A percentile compares a stretch with the other conserved stretches of the same genome.
These are phyloP conservation scores for Gleditsia sinensis DNA, from an alignment of 306 rosid genomes.

Conservation along the genomic window DNA sequence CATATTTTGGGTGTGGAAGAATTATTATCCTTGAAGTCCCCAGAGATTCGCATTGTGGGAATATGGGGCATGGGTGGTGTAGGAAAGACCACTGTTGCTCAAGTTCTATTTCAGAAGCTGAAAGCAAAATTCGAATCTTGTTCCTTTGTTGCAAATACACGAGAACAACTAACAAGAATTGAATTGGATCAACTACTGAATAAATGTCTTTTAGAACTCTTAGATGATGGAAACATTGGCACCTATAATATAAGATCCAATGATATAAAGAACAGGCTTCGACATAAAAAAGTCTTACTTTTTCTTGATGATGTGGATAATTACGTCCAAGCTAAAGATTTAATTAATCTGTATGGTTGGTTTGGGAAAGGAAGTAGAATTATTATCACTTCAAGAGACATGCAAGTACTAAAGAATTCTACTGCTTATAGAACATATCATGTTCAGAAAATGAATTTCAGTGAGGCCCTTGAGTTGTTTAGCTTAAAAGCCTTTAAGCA, in stretches of 20 bases:
- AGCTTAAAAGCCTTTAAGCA: constrained; percentile 17
- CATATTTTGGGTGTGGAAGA: neutral
- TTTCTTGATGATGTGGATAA: constrained; percentile 26
- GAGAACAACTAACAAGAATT: neutral
- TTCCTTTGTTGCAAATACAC: neutral
- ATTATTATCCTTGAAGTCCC: too few relatives aligned
- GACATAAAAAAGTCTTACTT: neutral
- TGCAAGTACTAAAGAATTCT: neutral
- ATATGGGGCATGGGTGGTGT: neutral
- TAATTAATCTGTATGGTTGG: neutral
- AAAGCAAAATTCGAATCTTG: neutral
- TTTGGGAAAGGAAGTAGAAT: constrained; percentile 28
- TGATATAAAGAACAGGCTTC: neutral
- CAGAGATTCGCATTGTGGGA: constrained; percentile 26
- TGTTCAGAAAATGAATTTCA: neutral
- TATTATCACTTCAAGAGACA: constrained; percentile 22
- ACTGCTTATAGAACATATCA: neutral
- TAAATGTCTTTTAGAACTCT: too few relatives aligned
- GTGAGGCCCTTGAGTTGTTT: constrained; percentile 21
- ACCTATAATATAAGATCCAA: too few relatives aligned
- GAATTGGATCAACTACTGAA: neutral
- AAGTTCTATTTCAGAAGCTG: too few relatives aligned
- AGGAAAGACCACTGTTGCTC: too few relatives aligned
- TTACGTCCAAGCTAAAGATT: neutral
- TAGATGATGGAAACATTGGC: too few relatives aligned